Percentiles rank a stretch among this genome's conserved stretches.
Evolutionary conservation across 208 protist genomes (phyloP).

Genomic region (Naegleria lovaniensis): DNA sequence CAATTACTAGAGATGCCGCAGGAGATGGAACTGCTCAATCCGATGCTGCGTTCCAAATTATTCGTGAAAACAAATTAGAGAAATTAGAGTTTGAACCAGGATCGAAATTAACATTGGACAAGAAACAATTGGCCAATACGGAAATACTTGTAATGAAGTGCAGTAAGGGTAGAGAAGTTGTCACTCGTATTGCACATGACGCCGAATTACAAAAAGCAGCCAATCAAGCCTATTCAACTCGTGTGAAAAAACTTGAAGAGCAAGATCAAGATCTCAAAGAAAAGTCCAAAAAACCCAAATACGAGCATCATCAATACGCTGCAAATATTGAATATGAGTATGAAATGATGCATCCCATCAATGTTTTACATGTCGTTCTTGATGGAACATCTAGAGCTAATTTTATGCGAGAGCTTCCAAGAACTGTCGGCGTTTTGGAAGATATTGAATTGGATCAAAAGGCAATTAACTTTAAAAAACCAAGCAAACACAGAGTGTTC

Average conservation of each 20-base stretch:
- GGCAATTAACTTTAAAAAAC: neutral
- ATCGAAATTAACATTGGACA: neutral
- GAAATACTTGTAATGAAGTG: neutral
- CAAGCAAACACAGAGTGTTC: neutral
- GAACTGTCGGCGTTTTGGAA: neutral
- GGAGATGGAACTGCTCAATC: neutral
- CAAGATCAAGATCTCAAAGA: neutral
- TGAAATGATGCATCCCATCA: neutral
- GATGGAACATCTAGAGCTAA: neutral
- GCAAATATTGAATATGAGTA: neutral
- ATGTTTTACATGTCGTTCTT: neutral
- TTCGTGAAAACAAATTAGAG: neutral
- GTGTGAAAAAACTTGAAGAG: neutral
- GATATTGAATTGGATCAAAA: neutral
- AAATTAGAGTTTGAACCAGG: neutral
- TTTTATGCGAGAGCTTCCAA: neutral
- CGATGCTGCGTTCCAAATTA: neutral
- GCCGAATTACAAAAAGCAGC: neutral
- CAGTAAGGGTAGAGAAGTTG: neutral
- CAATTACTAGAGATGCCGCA: neutral
- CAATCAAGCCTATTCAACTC: neutral
- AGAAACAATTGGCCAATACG: neutral
- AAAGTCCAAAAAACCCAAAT: neutral
- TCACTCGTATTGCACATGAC: neutral
- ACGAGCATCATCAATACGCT: neutral